Evolutionary conservation across 2,329 filamentous ascomycete genomes (phyloP).

Genomic region (Phoma sp.): DNA sequence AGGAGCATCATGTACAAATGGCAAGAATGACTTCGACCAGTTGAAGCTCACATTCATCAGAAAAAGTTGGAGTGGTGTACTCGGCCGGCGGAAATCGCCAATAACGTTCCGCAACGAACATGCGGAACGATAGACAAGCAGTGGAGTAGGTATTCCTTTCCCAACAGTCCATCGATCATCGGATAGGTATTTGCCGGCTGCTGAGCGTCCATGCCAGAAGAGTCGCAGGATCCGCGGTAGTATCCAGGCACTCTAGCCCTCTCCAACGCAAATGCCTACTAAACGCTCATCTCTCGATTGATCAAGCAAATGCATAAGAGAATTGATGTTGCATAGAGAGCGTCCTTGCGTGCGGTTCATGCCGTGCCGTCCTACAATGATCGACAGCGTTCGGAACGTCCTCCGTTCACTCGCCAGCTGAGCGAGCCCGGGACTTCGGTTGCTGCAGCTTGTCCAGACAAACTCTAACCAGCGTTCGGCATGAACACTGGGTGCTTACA

Average conservation of each 20-base stretch:
- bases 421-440: neutral
- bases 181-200: neutral
- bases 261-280: neutral
- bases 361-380: neutral
- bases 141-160: neutral
- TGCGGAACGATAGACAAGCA: neutral
- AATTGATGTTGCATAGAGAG: neutral
- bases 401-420: neutral
- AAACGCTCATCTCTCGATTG: neutral
- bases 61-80: neutral
- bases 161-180: conserved; percentile 5
- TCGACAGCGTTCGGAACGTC: neutral
- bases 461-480: neutral
- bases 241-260: neutral
- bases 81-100: neutral
- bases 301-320: neutral
- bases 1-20: neutral
- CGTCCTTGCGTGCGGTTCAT: neutral
- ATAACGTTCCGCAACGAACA: neutral
- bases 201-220: neutral
- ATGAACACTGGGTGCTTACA: neutral
- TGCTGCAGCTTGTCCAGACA: neutral
- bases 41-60: too few species aligned
- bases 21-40: neutral
- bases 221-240: neutral